phyloP scores from a whole-genome alignment of 2,329 filamentous ascomycete genomes.

The Clarireedia homoeocarpa region DNA sequence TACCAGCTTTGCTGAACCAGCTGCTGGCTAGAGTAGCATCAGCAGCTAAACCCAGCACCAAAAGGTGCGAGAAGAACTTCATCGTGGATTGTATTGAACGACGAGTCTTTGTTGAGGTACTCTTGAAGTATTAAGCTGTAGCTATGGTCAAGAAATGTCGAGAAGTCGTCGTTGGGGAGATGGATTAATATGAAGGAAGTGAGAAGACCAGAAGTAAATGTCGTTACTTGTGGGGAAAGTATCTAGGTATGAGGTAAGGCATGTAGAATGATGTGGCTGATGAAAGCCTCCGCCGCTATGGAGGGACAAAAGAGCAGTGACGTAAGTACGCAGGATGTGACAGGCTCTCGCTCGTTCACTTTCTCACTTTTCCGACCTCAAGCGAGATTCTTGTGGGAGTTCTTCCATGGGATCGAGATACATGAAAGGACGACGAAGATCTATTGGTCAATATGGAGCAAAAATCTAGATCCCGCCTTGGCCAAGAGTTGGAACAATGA shows the following conservation, averaged over 20 bases:
- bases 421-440: not conserved
- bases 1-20: slow-evolving; percentile 85
- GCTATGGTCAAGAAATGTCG: no score
- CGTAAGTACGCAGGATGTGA: not conserved
- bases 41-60: slow-evolving; percentile 65
- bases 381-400: no score
- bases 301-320: not conserved
- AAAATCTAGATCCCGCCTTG: not conserved
- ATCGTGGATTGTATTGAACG: slow-evolving; percentile 41
- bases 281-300: not conserved
- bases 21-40: slow-evolving; percentile 63
- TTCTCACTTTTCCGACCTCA: no score
- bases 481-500: slow-evolving; percentile 5
- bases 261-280: not conserved
- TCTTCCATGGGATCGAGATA: not conserved
- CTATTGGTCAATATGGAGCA: not conserved
- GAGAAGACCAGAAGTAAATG: not conserved
- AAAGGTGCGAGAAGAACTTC: slow-evolving; percentile 66
- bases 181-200: not conserved
- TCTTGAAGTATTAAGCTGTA: not conserved
- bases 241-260: not conserved
- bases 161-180: not conserved
- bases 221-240: not conserved
- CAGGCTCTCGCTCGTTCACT: no score
- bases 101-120: not conserved